phyloP scores from a whole-genome alignment of 2,329 filamentous ascomycete genomes.

The Sclerotinia minor region DNA sequence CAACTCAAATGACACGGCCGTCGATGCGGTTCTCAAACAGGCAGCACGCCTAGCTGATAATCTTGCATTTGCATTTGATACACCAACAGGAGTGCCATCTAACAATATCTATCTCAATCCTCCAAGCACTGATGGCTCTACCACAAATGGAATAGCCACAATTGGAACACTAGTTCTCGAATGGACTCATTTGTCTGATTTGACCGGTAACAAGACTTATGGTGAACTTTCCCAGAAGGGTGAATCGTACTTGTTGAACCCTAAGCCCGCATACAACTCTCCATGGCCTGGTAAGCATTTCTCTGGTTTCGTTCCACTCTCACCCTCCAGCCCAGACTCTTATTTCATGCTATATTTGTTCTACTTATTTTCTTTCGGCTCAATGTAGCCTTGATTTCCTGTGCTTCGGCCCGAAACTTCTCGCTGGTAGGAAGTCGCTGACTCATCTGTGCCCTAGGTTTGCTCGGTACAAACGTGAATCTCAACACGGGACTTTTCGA shows the following conservation, averaged over 20 bases:
- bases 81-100: conserved; percentile 70
- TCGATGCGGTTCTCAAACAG: conserved; percentile 65
- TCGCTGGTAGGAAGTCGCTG: background rate
- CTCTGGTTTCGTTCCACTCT: background rate
- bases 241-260: conserved; percentile 68
- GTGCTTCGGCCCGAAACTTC: background rate
- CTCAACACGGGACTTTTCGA: conserved; percentile 65
- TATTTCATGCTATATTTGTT: background rate
- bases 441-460: conserved; percentile 42
- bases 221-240: conserved; percentile 64
- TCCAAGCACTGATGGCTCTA: conserved; percentile 50
- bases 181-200: conserved; percentile 77
- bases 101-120: conserved; percentile 65
- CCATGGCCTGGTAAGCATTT: conserved; percentile 61
- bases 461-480: conserved; percentile 68
- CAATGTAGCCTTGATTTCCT: no score
- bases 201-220: conserved; percentile 69
- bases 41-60: conserved; percentile 67
- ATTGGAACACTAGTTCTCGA: conserved; percentile 79
- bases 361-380: background rate
- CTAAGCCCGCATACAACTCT: conserved; percentile 61
- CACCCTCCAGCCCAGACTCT: background rate
- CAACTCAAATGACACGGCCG: conserved; percentile 45
- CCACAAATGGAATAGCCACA: conserved; percentile 71
- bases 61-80: conserved; percentile 76